phyloP scores from a whole-genome alignment of 169 alveolate species.

The Theileria orientalis region DNA sequence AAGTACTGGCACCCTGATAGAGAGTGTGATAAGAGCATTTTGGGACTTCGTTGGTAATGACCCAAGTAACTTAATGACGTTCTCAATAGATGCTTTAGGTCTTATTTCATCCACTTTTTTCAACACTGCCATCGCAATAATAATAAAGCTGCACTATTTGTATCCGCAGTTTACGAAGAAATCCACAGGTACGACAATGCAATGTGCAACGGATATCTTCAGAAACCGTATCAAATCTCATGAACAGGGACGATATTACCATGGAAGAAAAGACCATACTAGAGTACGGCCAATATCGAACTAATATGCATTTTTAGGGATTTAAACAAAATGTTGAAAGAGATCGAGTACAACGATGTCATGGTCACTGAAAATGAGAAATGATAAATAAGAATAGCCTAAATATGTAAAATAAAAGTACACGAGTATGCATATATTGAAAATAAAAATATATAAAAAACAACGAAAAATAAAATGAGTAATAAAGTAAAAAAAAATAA shows the following conservation, averaged over 20 bases:
- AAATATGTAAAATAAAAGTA: too few relatives aligned
- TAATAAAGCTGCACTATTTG: constrained; percentile 18
- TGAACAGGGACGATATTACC: constrained; percentile 8
- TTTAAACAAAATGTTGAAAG: not conserved
- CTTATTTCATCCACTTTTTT: not conserved
- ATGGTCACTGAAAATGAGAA: not conserved
- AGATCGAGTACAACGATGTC: constrained; percentile 2
- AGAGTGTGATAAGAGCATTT: not conserved
- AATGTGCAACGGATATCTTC: not conserved
- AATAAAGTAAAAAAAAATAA: not conserved
- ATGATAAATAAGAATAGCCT: not conserved
- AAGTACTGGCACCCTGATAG: not conserved
- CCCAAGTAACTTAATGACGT: not conserved
- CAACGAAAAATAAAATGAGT: not conserved
- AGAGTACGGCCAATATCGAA: not conserved
- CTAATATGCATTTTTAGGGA: not conserved
- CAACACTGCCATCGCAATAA: constrained; percentile 1
- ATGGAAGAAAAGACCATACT: not conserved
- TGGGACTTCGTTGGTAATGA: not conserved
- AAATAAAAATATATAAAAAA: not conserved
- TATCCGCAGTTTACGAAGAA: not conserved
- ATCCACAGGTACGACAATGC: constrained; percentile 9
- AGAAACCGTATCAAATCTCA: not conserved
- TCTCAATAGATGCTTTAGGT: not conserved
- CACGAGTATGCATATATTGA: not conserved